Evolutionary conservation across 345 rosid species (phyloP), one percentile per base, ranked within the genome.

Genomic region (Mallotus nudiflorus): DNA sequence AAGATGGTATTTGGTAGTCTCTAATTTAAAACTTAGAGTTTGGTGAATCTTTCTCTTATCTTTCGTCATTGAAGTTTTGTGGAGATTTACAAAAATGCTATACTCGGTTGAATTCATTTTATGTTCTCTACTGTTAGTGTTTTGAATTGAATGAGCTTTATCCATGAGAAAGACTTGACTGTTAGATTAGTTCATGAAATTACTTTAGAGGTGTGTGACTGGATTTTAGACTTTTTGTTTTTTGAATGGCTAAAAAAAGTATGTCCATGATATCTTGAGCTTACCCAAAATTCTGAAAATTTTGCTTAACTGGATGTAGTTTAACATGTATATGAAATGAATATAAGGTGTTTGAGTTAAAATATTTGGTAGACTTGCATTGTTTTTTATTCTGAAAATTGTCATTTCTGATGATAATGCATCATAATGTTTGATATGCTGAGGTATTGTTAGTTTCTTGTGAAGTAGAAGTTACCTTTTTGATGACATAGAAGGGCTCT

Each of bases 401-500:
- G 18, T 33, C 9, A 4, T 9, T 31, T 14, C 15, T n/a, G 13
- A 45, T 15, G 14, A 24, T 60, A 62, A 39, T 37, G 39, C 51
- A 27, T 48, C 14, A 20, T 29, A 42, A 53, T 40, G 54, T 44
- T 61, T 31, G 28, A 72, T 72, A 28, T 35, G 9, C 25, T 56
- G 31, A 54, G 55, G 56, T 74, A 39, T 22, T 42, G 14, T 12
- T 29, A 50, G 58, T 61, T 60, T 28, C 14, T 42, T 42, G 37
- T 8, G 46, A 42, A 28, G 7, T 2, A 18, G 24, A 22, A 12
- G 0, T 49, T 82, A 91, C 97, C 98, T 88, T 89, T 83, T 79
- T 89, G 81, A 84, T 84, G 75, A 91, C 86, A 77, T 89, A 91
- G 78, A 91, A 89, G 51, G 98, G 82, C 76, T 86, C 89, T 66